Base-by-base conservation (phyloP, 2,329 filamentous ascomycete genomes). In the Chrysoporthe cubensis region DNA sequence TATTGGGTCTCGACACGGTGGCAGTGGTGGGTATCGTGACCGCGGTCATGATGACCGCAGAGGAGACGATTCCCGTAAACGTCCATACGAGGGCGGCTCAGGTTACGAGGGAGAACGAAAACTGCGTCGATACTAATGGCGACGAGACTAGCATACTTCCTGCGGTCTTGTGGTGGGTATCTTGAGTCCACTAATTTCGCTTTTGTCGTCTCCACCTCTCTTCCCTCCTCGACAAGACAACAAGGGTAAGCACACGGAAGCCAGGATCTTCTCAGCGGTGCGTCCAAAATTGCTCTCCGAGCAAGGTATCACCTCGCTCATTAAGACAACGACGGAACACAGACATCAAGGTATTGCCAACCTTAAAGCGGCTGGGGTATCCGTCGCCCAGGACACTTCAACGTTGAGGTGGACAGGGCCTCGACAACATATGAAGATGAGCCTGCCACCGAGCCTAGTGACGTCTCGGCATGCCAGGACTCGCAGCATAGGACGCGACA, bases 21-120 rank as follows among this genome's bases (percentile, higher is more conserved):
- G 85, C 73, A 80, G 74, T 69, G 81, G 82, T 73, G 83, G 80
- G 69, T 83, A 85, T 73, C 84, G 87, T 72, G 84, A 87, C 73
- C 81, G 75, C 52, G 73, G 71, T 62, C 78, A 85, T 58, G 85
- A 86, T 26, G 67, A 71, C 68, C 50, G 78, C 78, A 85, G 75
- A 79, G 78, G 70, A 48, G 86, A 88, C 72, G 86, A 87, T 72
- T 83, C 81, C 79, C 80, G 87, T 77, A 87, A 92, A 84, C 88
- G 90, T 77, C 85, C 89, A 64, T 93, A 91, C 79, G 94, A 96
- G 64, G 91, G 91, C 76, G 89, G 90, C 77, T 69, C 69, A 32
- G 87, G 88, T 72, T 90, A 94, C 80, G 93, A 97, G 76, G 94
- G 97, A 79, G 87, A 88, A 62, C 80, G 87, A 68, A 90, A 90